Conservation (phyloP, 768 basidiomycete genomes). For the Lactifluus rugatus region DNA sequence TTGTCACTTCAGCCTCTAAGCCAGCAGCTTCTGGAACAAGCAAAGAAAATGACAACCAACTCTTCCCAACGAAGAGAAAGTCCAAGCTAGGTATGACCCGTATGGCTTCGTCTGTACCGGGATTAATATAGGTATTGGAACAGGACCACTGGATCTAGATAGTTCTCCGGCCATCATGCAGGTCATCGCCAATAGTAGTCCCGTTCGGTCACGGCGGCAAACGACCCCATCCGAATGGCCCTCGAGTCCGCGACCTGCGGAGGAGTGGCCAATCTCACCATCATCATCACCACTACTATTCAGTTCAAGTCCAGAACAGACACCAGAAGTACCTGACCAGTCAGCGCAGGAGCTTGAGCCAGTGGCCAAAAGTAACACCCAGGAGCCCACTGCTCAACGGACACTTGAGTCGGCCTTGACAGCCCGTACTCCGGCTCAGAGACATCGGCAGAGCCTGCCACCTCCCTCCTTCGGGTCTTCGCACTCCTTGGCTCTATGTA, state of each 20-base stretch:
- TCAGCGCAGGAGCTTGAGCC: neutral
- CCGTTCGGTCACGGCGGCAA: neutral
- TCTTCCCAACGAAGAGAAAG: neutral
- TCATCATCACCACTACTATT: conserved; percentile 2
- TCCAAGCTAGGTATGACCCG: neutral
- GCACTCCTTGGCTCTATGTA: neutral
- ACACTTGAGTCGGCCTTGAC: neutral
- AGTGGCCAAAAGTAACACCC: neutral
- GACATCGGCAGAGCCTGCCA: neutral
- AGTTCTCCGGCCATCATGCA: neutral
- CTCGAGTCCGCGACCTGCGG: neutral
- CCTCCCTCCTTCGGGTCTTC: neutral
- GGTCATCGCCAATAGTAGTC: neutral
- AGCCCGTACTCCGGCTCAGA: neutral
- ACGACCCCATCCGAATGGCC: conserved; percentile 11
- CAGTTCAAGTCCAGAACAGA: neutral
- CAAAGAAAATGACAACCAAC: neutral
- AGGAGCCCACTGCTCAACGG: neutral
- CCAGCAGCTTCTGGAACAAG: neutral
- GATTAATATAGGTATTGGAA: neutral
- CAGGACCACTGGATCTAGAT: conserved; percentile 5
- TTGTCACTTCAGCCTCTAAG: neutral
- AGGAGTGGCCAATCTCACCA: neutral
- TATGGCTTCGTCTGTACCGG: neutral
- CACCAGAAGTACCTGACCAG: neutral